Base-by-base conservation (phyloP, 2,329 filamentous ascomycete genomes). In the Claviceps paspali region DNA sequence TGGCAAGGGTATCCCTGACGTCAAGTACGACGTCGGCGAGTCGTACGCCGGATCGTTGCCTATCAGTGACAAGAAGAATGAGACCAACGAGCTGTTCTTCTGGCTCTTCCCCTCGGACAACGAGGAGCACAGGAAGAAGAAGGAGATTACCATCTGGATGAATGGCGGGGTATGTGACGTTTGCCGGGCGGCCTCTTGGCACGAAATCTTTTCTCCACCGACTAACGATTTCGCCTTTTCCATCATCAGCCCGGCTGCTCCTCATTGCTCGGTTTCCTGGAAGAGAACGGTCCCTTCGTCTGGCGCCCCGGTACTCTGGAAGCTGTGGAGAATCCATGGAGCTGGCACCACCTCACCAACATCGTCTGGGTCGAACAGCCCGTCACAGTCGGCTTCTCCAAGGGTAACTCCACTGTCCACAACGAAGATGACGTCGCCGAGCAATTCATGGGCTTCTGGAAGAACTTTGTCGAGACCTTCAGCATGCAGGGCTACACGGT, bases 381-480 rank as follows among this genome's bases (percentile, higher is more conserved):
- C 5, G 59, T 74, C 9, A 67, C 67, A 22, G 81, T 79, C 0
- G 82, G 82, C 11, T 87, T 82, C 53, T 71, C 75, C 0, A 67
- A 72, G 24, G 81, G 81, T 11, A 70, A 59, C 0, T 64, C 74
- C 3, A 80, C 69, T 0, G 79, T 79, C 8, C 73, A 63, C 4
- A 71, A 68, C 46, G 76, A 84, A 45, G 68, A 73, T 22, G 79
- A 85, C 45, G 65, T 80, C 1, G 79, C 79, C 0, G 56, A 61
- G n/a, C 71, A 87, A 46, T 85, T 88, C 52, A 63, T 80, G 12
- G 79, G 79, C 35, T 91, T 85, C 59, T 86, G 76, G 67, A 77
- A 79, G 60, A 84, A 84, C 59, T 86, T 85, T 47, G 60, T 84
- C 40, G 64, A 82, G 24, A 76, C 75, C 0, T 86, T 86, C 46